Conservation (phyloP, 495 filamentous ascomycete genomes). For the Bacidia gigantensis region DNA sequence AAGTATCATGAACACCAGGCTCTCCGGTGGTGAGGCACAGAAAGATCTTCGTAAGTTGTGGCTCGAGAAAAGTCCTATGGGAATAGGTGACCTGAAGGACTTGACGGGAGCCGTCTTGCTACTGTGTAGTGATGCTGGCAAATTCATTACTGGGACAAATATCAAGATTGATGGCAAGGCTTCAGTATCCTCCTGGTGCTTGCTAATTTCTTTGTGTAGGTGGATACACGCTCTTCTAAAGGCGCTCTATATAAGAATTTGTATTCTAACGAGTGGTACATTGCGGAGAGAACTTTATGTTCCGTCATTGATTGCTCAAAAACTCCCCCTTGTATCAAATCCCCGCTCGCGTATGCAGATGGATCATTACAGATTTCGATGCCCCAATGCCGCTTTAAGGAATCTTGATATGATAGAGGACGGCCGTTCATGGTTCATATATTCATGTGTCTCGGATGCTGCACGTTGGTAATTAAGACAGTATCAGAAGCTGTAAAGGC, state of each 20-base stretch:
- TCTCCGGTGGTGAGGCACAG: slow-evolving; percentile 37
- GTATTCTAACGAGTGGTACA: background rate
- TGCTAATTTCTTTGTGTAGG: background rate
- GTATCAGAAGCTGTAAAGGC: no score
- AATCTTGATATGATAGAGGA: no score
- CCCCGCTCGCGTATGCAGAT: background rate
- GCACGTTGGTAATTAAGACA: no score
- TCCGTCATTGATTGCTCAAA: no score
- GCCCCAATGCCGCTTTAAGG: no score
- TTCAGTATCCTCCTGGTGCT: background rate
- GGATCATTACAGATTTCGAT: no score
- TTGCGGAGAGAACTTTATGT: no score
- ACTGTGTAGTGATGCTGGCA: slow-evolving; percentile 56
- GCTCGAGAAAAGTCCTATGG: slow-evolving; percentile 58
- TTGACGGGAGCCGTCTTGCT: slow-evolving; percentile 66
- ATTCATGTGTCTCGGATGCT: no score
- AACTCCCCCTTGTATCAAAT: no score
- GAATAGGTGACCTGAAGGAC: slow-evolving; percentile 59
- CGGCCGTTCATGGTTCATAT: no score
- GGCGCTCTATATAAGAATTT: background rate
- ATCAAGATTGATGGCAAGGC: slow-evolving; percentile 42
- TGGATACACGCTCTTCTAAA: slow-evolving; percentile 13
- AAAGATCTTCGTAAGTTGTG: slow-evolving; percentile 57
- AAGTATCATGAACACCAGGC: slow-evolving; percentile 68
- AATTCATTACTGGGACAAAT: slow-evolving; percentile 70